Evolutionary conservation across 192 early-diverging fungal genomes (phyloP).

Genomic region (Chytriomyces sp.): DNA sequence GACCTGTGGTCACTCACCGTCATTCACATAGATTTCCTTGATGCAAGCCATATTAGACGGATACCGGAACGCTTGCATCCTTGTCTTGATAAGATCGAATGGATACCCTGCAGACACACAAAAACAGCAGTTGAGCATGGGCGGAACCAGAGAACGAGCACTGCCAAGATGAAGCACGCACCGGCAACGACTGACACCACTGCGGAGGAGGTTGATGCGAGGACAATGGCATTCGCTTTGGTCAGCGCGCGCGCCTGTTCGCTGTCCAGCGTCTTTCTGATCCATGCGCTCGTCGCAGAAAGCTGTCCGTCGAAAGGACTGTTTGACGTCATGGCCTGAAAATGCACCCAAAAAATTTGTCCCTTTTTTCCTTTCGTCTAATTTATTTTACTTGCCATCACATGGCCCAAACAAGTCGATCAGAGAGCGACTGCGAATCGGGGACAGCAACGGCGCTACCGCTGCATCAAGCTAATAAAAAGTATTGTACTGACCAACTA

Average conservation of each 20-base stretch:
- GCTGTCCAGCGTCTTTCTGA: background rate
- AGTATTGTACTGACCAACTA: no score
- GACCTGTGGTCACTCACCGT: constrained; percentile 40
- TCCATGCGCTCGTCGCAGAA: background rate
- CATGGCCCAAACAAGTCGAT: no score
- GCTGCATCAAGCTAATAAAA: no score
- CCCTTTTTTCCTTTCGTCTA: no score
- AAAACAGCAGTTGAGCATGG: background rate
- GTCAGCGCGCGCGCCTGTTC: background rate
- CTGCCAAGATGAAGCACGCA: background rate
- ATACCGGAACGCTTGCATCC: constrained; percentile 94
- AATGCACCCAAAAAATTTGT: background rate
- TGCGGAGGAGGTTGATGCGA: constrained; percentile 27
- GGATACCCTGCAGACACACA: constrained; percentile 25
- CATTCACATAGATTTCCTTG: constrained; percentile 72
- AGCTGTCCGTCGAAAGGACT: background rate
- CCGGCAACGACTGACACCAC: constrained; percentile 24
- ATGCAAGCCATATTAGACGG: constrained; percentile 78
- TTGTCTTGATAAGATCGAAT: constrained; percentile 95
- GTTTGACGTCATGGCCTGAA: background rate
- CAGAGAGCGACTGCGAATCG: no score
- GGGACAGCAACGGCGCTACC: no score
- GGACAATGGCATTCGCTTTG: constrained; percentile 5
- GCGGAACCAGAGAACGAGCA: no score
- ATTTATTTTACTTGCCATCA: no score